Percentiles rank a stretch among this genome's conserved stretches.
These are phyloP conservation scores for Triangularia setosa DNA, from an alignment of 2,329 filamentous ascomycete species.

Conservation along the genomic window DNA sequence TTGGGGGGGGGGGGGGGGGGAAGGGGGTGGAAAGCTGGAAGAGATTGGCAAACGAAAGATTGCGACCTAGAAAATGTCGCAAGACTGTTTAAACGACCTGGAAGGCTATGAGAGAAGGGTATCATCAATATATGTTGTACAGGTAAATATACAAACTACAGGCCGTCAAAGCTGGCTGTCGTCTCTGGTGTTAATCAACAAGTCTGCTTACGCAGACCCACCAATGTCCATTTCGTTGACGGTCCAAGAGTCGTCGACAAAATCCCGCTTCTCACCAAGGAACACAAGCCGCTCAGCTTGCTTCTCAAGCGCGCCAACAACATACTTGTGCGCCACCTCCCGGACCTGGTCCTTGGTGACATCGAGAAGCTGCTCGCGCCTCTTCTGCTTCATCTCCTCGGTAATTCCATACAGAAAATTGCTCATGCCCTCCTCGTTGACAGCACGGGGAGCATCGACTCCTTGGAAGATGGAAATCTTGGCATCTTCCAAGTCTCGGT, in stretches of 20 bases:
- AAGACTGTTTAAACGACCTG: neutral
- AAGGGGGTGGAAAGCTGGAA: neutral
- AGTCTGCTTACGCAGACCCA: constrained; percentile 32
- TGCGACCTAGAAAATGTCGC: neutral
- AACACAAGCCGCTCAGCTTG: constrained; percentile 64
- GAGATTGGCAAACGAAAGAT: neutral
- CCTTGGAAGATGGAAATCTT: constrained; percentile 93
- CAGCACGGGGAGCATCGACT: constrained; percentile 81
- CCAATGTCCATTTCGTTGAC: constrained; percentile 70
- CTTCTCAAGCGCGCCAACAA: constrained; percentile 63
- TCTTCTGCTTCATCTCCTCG: constrained; percentile 81
- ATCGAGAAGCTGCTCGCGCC: constrained; percentile 80
- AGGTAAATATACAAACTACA: constrained; percentile 25
- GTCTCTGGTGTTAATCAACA: neutral
- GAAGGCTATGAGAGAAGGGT: constrained; percentile 32
- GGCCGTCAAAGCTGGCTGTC: neutral
- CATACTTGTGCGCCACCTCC: constrained; percentile 74
- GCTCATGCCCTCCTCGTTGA: constrained; percentile 83
- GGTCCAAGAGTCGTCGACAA: constrained; percentile 71
- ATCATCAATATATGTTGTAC: constrained; percentile 36
- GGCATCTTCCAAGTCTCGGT: constrained; percentile 87
- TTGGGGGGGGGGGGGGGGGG: neutral
- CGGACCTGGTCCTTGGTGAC: constrained; percentile 78
- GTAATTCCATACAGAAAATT: constrained; percentile 82
- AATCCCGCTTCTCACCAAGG: constrained; percentile 78